Evolutionary conservation across 106 monocot species (phyloP), one percentile per base, ranked within the genome.

Genomic region (Alisma plantagoaquatica): DNA sequence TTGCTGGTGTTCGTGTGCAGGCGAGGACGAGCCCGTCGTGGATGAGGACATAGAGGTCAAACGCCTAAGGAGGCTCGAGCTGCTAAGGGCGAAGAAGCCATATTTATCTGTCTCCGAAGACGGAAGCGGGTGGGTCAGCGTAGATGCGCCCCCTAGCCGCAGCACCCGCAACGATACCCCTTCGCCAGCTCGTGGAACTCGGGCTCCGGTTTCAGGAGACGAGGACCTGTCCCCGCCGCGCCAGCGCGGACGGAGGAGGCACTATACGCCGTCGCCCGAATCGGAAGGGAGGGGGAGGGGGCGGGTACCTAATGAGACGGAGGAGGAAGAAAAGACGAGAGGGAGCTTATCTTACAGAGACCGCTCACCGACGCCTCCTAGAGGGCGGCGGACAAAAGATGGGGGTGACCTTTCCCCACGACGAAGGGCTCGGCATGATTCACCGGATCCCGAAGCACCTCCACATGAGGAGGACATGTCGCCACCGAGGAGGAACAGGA

Each of bases 1-100:
- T n/a, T n/a, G n/a, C 23, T 12, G 6, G 8, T 1, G 14, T 14
- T 4, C 10, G 23, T 2, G 33, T 71, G 28, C 42, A 94, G 90
- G 29, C 25, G 94, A 88, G 0, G 88, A 78, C 11, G 49, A 50
- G n/a, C 83, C 88, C 7, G 63, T 67, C 25, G 53, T 96, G 0
- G 84, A 88, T 19, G 94, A 96, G 43, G 94, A 96, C 33, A 64
- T 96, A 14, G 94, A 96, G 66, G 94, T 96, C 20, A 89, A 81
- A 44, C 74, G 94, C 15, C 65, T 88, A 78, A 84, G 60, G 62
- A 61, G 94, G 30, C 64, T 96, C 12, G 77, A 96, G 35, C 67
- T 68, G 31, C 64, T 96, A 33, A 83, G 83, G 5, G 31, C 77
- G 1, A 38, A 60, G 41, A 77, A 72, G 46, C 82, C 91, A 10